Evolutionary conservation across 371 early-diverging fungal species (phyloP).

Genomic region (Gilbertella persicaria): DNA sequence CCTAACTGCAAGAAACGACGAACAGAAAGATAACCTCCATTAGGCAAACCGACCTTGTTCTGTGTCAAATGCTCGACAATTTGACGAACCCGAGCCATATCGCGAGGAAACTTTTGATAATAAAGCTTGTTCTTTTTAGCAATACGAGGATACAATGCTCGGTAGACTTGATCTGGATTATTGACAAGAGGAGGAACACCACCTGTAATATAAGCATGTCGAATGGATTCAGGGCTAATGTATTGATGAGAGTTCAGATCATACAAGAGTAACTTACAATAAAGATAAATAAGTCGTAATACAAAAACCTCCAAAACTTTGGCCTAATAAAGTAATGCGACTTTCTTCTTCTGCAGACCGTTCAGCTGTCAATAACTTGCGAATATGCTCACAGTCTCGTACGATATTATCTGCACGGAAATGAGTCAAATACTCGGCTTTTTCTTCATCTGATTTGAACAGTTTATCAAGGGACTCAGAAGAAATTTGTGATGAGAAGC

Average conservation of each 20-base stretch:
- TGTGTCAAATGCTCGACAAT: slow-evolving; percentile 58
- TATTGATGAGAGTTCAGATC: background rate
- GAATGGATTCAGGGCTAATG: slow-evolving; percentile 62
- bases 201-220: slow-evolving; percentile 71
- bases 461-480: slow-evolving; percentile 47
- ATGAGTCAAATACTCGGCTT: slow-evolving; percentile 62
- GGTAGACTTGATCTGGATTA: slow-evolving; percentile 65
- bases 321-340: slow-evolving; percentile 58
- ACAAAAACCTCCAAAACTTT: slow-evolving; percentile 79
- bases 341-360: slow-evolving; percentile 25
- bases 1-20: slow-evolving; percentile 79
- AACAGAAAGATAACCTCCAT: slow-evolving; percentile 68
- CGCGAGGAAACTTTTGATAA: slow-evolving; percentile 65
- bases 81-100: slow-evolving; percentile 61
- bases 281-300: slow-evolving; percentile 72
- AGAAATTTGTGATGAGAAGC: slow-evolving; percentile 65
- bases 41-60: slow-evolving; percentile 54
- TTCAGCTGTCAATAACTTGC: slow-evolving; percentile 51
- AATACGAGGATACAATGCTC: slow-evolving; percentile 63
- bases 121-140: slow-evolving; percentile 63
- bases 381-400: slow-evolving; percentile 69
- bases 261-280: slow-evolving; percentile 47
- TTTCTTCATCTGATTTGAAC: slow-evolving; percentile 51
- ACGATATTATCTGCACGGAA: slow-evolving; percentile 79
- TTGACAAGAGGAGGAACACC: slow-evolving; percentile 73